These are phyloP conservation scores for Penicillium silybi DNA, from an alignment of 495 filamentous ascomycete species.

Conservation along the genomic window DNA sequence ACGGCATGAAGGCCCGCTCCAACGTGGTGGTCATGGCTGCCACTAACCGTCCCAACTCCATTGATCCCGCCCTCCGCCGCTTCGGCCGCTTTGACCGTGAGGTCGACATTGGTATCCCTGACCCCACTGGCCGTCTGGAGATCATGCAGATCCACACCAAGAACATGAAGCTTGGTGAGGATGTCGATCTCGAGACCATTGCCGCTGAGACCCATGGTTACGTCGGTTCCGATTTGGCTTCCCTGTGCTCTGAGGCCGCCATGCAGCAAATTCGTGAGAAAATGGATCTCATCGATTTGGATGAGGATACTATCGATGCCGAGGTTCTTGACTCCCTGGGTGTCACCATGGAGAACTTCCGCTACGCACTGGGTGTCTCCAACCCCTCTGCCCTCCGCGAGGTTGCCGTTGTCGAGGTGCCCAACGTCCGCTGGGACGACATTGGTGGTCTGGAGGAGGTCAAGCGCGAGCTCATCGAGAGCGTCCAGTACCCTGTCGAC, in stretches of 20 bases:
- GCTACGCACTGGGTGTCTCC: conserved; percentile 93
- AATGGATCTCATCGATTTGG: conserved; percentile 99
- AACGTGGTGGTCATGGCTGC: conserved; percentile 99
- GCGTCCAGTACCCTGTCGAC: conserved; percentile 97
- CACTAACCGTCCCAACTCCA: conserved; percentile 94
- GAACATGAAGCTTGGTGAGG: conserved; percentile 99
- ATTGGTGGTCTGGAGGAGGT: conserved; percentile 97
- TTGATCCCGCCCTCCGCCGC: conserved; percentile 89
- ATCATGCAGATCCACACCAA: conserved; percentile 99
- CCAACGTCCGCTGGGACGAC: conserved; percentile 99
- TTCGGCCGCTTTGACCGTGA: conserved; percentile 98
- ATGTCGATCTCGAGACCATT: conserved; percentile 95
- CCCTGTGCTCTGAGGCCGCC: conserved; percentile 97
- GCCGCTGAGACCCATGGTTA: conserved; percentile 98
- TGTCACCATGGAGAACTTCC: conserved; percentile 99
- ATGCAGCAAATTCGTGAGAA: conserved; percentile 99
- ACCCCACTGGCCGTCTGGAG: conserved; percentile 97
- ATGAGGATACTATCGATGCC: conserved; percentile 98
- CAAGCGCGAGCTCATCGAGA: conserved; percentile 99
- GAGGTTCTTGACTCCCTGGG: conserved; percentile 97
- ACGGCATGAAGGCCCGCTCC: conserved; percentile 98
- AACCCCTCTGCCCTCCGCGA: conserved; percentile 98
- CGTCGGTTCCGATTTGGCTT: conserved; percentile 96
- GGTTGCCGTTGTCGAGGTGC: conserved; percentile 97
- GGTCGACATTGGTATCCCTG: conserved; percentile 95